Evolutionary conservation across 495 filamentous ascomycete species (phyloP).

Genomic region (Penicillium desertorum): DNA sequence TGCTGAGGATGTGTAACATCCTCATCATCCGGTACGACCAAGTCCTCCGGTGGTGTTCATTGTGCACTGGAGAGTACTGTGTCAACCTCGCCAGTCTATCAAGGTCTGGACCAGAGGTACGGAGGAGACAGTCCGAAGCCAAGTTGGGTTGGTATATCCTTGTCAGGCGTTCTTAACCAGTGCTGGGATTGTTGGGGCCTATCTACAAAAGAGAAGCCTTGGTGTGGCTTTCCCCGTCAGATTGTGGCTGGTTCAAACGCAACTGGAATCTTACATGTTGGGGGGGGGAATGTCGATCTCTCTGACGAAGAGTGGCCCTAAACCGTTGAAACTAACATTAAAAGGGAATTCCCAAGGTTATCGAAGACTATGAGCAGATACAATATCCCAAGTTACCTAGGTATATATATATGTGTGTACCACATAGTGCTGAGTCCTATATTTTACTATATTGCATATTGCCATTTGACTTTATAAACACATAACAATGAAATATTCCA

Average conservation of each 20-base stretch:
- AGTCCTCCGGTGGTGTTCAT: neutral
- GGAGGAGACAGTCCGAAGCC: neutral
- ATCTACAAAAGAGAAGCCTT: neutral
- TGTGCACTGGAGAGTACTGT: neutral
- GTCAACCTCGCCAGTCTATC: neutral
- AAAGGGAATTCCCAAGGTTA: neutral
- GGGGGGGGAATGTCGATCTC: neutral
- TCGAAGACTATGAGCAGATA: neutral
- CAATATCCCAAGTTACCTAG: neutral
- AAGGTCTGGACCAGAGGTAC: neutral
- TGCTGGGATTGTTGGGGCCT: neutral
- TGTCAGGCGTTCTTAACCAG: neutral
- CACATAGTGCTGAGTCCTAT: too few relatives aligned
- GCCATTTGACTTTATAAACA: too few relatives aligned
- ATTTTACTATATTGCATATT: too few relatives aligned
- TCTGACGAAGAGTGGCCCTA: neutral
- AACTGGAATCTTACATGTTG: neutral
- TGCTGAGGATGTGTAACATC: constrained; percentile 11
- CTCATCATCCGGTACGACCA: constrained; percentile 5
- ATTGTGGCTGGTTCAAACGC: neutral
- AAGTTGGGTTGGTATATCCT: neutral
- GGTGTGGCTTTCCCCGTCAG: neutral
- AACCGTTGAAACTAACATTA: neutral
- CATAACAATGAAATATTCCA: too few relatives aligned
- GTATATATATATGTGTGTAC: neutral